Base-by-base conservation (phyloP, 805 yeast species). In the Candida broadrunensis region DNA sequence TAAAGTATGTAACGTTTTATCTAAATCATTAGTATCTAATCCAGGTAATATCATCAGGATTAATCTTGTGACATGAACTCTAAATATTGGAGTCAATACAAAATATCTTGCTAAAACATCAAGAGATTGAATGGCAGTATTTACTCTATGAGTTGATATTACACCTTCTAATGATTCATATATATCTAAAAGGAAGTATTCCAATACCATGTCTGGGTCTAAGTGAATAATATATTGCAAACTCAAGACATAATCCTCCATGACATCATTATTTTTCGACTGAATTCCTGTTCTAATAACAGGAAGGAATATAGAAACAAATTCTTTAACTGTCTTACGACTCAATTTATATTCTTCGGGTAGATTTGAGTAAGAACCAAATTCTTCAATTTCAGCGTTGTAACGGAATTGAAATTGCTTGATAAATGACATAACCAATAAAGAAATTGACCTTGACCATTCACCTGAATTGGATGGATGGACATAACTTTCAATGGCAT, bases 401-500 rank as follows among this genome's bases (percentile, higher is more conserved):
- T 56, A 65, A 51, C 95, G 70, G 39, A 76, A 74, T 52, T 82
- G 88, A 43, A 79, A 81, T 47, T 76, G 76, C 36, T 73, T 68
- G 0, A 81, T 75, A 38, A 88, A 63, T 33, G 80, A 75, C 45
- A 75, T 73, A n/a, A 85, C 66, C 20, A 86, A 73, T 42, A 78
- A 78, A 1, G 95, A 73, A 23, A 91, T 76, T 4, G 82, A 67
- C 20, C 74, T 61, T 0, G 95, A 77, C 97, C 98, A 90, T n/a
- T 75, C 73, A 0, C 97, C 98, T n/a, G 72, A 61, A 58, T 90
- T 90, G 0, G 98, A 89, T 5, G 99, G 99, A 59, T 93, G 97
- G 3, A 81, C 82, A 61, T 83, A 87, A 15, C 96, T 86, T 46
- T 78, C 83, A 5, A 89, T 67, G 0, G 95, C 80, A 39, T 80